phyloP scores from a whole-genome alignment of 2,329 filamentous ascomycete genomes.

The Neoascochyta sp. region DNA sequence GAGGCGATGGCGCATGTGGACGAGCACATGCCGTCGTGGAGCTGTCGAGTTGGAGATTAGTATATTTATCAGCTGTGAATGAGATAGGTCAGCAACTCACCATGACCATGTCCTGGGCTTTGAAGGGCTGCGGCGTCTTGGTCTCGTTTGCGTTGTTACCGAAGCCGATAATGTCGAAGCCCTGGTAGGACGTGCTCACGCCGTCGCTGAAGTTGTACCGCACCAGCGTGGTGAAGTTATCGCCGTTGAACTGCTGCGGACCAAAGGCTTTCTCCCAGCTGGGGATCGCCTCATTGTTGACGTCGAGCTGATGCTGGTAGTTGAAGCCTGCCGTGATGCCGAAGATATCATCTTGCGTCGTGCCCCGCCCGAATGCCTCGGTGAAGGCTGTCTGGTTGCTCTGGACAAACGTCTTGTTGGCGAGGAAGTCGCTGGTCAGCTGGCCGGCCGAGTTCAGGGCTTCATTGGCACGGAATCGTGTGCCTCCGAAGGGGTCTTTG shows the following conservation, averaged over 20 bases:
- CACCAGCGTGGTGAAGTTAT: slow-evolving; percentile 35
- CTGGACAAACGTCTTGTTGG: slow-evolving; percentile 28
- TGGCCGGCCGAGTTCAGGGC: slow-evolving; percentile 36
- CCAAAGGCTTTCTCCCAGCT: slow-evolving; percentile 40
- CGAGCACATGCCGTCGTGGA: slow-evolving; percentile 46
- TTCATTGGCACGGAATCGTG: slow-evolving; percentile 47
- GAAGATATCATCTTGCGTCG: slow-evolving; percentile 20
- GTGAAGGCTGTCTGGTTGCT: slow-evolving; percentile 25
- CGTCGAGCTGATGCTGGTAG: slow-evolving; percentile 31
- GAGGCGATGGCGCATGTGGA: slow-evolving; percentile 47
- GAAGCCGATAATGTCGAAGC: slow-evolving; percentile 32
- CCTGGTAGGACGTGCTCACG: slow-evolving; percentile 25
- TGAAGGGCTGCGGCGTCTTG: slow-evolving; percentile 35
- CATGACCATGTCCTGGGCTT: slow-evolving; percentile 41
- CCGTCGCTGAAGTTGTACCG: slow-evolving; percentile 39
- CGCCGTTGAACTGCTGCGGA: slow-evolving; percentile 28
- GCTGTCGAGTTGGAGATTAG: too few relatives aligned
- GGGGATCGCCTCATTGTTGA: slow-evolving; percentile 25
- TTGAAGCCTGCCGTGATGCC: slow-evolving; percentile 29
- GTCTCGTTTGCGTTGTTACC: slow-evolving; percentile 28
- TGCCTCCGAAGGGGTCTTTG: slow-evolving; percentile 44
- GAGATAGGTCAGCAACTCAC: slow-evolving; percentile 6
- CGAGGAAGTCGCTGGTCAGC: slow-evolving; percentile 28
- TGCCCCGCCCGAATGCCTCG: slow-evolving; percentile 22
- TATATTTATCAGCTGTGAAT: slow-evolving; percentile 3